Evolutionary conservation across 1,284 basidiomycete genomes (phyloP), one percentile per base, ranked within the genome.

Genomic region (Kwoniella shivajii): DNA sequence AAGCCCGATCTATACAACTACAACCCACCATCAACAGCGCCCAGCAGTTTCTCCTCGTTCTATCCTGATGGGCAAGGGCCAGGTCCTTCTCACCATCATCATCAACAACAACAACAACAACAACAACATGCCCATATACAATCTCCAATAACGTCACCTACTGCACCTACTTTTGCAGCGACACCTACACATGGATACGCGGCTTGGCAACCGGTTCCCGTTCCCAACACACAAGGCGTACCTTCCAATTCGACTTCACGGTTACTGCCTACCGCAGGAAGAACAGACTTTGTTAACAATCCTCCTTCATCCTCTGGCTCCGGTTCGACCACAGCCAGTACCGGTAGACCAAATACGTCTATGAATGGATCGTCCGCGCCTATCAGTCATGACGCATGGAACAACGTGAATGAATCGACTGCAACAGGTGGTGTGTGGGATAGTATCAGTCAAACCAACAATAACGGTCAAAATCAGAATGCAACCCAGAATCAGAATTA

Each of bases 1-100:
- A 64, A 64, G 36, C 59, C 59, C 10, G 54, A 42, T 30, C 46
- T 53, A n/a, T 61, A 58, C 33, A 48, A 38, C 33, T 60, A 63
- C 29, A 50, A 59, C 18, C 50, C 57, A 1, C 58, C 61, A 6
- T 29, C 58, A 16, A 55, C 61, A 4, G 58, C 57, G 4, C 49
- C 56, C 5, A 46, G 52, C n/a, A 45, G 57, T 4, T 63, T 64
- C 24, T 38, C 56, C 6, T 41, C 51, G 20, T 61, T 52, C 33
- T 57, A 53, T 34, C 52, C 50, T 34, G 41, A 43, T 20, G 41
- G 41, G 4, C 49, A 48, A 14, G 36, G 39, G 14, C 37, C 34
- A 36, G 41, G 50, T 33, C 50, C 29, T 16, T 7, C 59, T 20
- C 20, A 49, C 11, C 33, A 29, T 14, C 16, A 20, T 31, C 51